Evolutionary conservation across 2,329 filamentous ascomycete genomes (phyloP).

Genomic region (Penicillium sp.): DNA sequence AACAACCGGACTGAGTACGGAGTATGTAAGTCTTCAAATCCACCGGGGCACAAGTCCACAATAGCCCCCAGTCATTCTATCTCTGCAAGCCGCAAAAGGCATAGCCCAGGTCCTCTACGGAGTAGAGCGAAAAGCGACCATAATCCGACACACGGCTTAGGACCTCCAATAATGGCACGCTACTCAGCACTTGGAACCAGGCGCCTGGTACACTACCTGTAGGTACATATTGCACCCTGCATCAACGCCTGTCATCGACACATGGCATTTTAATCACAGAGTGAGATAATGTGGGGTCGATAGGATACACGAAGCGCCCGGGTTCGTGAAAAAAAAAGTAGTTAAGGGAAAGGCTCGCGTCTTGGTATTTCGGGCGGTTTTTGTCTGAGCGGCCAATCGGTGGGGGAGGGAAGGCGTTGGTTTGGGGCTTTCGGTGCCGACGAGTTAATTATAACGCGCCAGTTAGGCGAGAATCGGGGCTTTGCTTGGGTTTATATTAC

Average conservation of each 20-base stretch:
- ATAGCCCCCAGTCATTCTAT: constrained; percentile 1
- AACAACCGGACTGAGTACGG: background rate
- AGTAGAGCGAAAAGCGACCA: background rate
- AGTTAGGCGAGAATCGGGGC: constrained; percentile 3
- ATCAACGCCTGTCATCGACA: background rate
- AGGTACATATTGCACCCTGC: background rate
- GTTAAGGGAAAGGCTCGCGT: constrained; percentile 26
- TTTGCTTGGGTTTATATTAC: background rate
- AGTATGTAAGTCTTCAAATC: background rate
- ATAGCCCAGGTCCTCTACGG: background rate
- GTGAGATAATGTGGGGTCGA: background rate
- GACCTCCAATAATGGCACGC: background rate
- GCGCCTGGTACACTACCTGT: background rate
- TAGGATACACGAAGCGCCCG: background rate
- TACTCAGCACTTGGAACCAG: background rate
- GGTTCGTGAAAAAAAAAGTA: constrained; percentile 22
- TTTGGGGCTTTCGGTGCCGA: background rate
- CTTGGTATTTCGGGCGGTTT: constrained; percentile 15
- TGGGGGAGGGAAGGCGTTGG: background rate
- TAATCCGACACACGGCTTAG: background rate
- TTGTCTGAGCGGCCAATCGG: constrained; percentile 11
- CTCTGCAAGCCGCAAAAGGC: background rate
- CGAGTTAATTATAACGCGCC: constrained; percentile 2
- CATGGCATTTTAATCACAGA: background rate
- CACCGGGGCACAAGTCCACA: background rate